Percentiles rank a stretch among this genome's conserved stretches.
phyloP scores from a whole-genome alignment of 495 filamentous ascomycete species.

The Penicillium canariense region DNA sequence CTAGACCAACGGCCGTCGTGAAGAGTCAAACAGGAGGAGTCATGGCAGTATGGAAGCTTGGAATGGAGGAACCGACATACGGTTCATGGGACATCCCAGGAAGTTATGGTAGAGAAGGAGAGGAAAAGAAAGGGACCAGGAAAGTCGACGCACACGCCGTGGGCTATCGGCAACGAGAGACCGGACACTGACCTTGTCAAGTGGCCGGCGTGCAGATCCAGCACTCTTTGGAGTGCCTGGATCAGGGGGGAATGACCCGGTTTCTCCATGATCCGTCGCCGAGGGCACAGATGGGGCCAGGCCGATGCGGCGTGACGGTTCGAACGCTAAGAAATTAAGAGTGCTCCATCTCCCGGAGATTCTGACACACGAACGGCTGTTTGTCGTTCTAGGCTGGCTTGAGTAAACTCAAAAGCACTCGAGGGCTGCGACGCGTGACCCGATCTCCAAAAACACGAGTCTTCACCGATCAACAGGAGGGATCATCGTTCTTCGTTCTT shows the following conservation, averaged over 20 bases:
- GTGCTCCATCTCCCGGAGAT: slow-evolving; percentile 13
- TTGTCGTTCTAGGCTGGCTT: slow-evolving; percentile 2
- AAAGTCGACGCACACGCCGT: slow-evolving; percentile 5
- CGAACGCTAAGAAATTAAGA: slow-evolving; percentile 31
- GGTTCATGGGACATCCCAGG: slow-evolving; percentile 9
- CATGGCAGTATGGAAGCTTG: slow-evolving; percentile 21
- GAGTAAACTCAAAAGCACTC: slow-evolving; percentile 6
- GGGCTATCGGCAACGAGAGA: not conserved
- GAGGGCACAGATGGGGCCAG: slow-evolving; percentile 20
- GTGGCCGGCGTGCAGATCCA: slow-evolving; percentile 23
- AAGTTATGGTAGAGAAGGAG: slow-evolving; percentile 4
- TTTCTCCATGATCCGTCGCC: slow-evolving; percentile 24
- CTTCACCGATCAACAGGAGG: slow-evolving; percentile 3
- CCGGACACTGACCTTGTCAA: slow-evolving; percentile 19
- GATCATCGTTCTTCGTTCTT: not conserved
- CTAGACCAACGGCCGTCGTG: slow-evolving; percentile 20
- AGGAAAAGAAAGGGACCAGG: slow-evolving; percentile 3
- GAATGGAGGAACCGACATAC: slow-evolving; percentile 15
- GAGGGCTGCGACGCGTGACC: not conserved
- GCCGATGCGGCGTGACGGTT: slow-evolving; percentile 20
- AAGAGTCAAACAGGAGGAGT: slow-evolving; percentile 14
- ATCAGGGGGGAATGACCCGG: slow-evolving; percentile 28
- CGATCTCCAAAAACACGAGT: not conserved
- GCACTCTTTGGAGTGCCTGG: slow-evolving; percentile 20
- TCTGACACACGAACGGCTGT: slow-evolving; percentile 19